Base-by-base conservation (phyloP, 2,329 filamentous ascomycete genomes). In the Daldinia sp. region DNA sequence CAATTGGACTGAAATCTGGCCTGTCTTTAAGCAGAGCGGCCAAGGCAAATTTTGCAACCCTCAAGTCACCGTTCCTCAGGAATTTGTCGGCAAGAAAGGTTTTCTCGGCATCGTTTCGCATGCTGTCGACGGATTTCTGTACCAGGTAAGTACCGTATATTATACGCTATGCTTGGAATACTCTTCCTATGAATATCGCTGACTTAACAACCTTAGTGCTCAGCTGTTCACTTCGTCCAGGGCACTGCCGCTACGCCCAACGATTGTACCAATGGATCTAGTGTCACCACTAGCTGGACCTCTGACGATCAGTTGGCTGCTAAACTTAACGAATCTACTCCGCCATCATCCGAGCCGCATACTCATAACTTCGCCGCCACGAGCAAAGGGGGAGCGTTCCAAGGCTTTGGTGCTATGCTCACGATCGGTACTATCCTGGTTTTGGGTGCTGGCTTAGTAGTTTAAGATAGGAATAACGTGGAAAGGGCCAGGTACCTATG, bases 1-100 rank as follows among this genome's bases (percentile, higher is more conserved):
- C 17, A 82, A 82, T 71, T 88, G 86, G 86, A 81, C 82, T 23
- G 77, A 86, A 71, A 71, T 87, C 51, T 83, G 81, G 70, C 82
- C 82, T 27, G 81, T 85, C 54, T 76, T 86, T 30, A 72, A 78
- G 69, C 85, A 89, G 75, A 83, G 74, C 56, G 85, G 85, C 13
- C 75, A 83, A 1, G 85, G 86, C 55, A 73, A 76, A 50, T 86
- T 83, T 67, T 89, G 87, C 74, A 73, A 83, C 68, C 80, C 82
- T 0, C 67, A 70, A 3, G 73, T 89, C 37, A 79, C 77, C 1
- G 77, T 83, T 0, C 84, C 85, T 0, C 74, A 76, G 23, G 77
- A 76, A n/a, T 87, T 79, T 70, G 80, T 78, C 2, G 86, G 86
- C 34, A 78, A 83, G 71, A 82, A 82, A 74, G 87, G 85, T 15